Conservation (phyloP, 2,329 filamentous ascomycete genomes). For the Fusarium chuoi region DNA sequence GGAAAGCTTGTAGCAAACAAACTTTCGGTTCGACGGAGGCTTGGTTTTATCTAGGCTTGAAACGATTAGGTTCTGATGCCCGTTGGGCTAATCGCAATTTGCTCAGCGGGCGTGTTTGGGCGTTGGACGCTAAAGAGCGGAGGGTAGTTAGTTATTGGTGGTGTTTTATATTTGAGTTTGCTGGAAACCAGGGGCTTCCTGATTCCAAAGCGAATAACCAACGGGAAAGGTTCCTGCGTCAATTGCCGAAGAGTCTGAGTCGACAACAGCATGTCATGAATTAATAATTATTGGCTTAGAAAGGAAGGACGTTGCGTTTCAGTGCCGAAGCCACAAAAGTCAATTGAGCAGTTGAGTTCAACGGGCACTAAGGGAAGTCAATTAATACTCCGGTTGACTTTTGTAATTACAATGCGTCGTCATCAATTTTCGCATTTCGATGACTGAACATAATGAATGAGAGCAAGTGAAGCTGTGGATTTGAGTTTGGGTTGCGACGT, state of each 20-base stretch:
- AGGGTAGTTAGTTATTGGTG: slow-evolving; percentile 4
- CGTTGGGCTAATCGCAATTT: neutral
- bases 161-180: neutral
- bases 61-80: neutral
- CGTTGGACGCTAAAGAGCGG: neutral
- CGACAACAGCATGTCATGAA: neutral
- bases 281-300: neutral
- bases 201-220: neutral
- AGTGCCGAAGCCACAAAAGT: neutral
- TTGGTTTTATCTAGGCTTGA: neutral
- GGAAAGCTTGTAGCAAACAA: neutral
- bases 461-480: neutral
- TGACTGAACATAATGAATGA: too few species aligned
- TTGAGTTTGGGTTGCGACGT: neutral
- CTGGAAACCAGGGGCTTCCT: slow-evolving; percentile 1
- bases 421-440: neutral
- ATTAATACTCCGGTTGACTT: neutral
- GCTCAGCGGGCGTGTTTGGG: slow-evolving; percentile 14
- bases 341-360: neutral
- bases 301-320: neutral
- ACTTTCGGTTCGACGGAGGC: neutral
- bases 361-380: neutral
- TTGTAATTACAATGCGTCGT: neutral
- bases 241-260: neutral
- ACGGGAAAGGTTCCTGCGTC: neutral